A percentile compares a stretch with the other conserved stretches of the same genome.
These are phyloP conservation scores for Posidonia oceanica DNA, from an alignment of 116 monocot species.

Conservation along the genomic window DNA sequence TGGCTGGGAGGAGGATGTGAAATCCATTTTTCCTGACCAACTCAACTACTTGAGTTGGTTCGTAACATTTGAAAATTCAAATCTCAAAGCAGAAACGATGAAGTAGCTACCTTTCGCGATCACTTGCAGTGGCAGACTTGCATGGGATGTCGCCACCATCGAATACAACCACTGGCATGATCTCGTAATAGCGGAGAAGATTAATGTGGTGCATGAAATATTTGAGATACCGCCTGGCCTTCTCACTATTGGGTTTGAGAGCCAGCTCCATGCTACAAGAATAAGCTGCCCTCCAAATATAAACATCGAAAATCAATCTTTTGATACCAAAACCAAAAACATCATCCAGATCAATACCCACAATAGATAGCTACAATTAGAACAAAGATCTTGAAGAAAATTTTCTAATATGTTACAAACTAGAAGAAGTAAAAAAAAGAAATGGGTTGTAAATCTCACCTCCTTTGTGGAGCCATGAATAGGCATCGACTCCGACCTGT, in stretches of 20 bases:
- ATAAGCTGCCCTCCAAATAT: conserved; percentile 42
- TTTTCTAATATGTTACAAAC: neutral
- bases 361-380: neutral
- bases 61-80: neutral
- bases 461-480: conserved; percentile 95
- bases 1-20: too few relatives aligned
- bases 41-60: neutral
- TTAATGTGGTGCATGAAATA: conserved; percentile 84
- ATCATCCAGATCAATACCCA: neutral
- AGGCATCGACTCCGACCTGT: conserved; percentile 85
- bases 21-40: too few relatives aligned
- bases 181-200: conserved; percentile 45
- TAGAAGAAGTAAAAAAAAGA: neutral
- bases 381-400: neutral
- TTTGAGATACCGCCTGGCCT: conserved; percentile 38
- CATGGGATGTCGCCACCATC: conserved; percentile 61
- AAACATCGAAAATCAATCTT: neutral
- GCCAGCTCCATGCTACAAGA: conserved; percentile 88
- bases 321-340: neutral
- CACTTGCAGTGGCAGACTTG: conserved; percentile 50
- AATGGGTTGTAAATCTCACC: conserved; percentile 25
- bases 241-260: conserved; percentile 21
- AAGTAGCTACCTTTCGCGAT: conserved; percentile 30
- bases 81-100: neutral
- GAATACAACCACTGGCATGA: conserved; percentile 67